phyloP scores from a whole-genome alignment of 78 protist genomes.

The Bodo saltans region DNA sequence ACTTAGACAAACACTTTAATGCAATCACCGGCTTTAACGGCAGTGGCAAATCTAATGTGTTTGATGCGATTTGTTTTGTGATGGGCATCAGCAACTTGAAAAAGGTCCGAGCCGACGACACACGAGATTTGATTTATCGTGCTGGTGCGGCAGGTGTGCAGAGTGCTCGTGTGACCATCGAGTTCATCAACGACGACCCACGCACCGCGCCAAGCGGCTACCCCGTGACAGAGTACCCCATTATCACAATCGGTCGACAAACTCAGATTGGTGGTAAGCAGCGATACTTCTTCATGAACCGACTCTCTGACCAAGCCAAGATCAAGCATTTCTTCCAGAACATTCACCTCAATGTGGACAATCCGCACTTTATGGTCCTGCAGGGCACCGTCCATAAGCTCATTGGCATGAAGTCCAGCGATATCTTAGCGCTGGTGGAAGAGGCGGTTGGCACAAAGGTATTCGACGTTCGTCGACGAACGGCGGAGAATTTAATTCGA shows the following conservation, averaged over 20 bases:
- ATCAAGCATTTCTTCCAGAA: conserved; percentile 93
- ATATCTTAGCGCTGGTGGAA: conserved; percentile 92
- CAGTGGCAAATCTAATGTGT: conserved; percentile 96
- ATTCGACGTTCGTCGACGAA: conserved; percentile 86
- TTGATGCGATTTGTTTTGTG: conserved; percentile 98
- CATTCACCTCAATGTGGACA: conserved; percentile 97
- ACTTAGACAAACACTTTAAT: conserved; percentile 92
- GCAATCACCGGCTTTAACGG: conserved; percentile 98
- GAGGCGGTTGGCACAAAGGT: conserved; percentile 99
- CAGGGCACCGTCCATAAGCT: conserved; percentile 98
- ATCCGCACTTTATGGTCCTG: conserved; percentile 99
- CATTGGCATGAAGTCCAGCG: conserved; percentile 96
- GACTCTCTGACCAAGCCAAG: conserved; percentile 39
- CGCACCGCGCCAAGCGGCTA: conserved; percentile 86
- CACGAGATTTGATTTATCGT: conserved; percentile 93
- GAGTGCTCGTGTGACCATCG: conserved; percentile 91
- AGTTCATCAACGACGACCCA: conserved; percentile 86
- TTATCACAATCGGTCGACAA: conserved; percentile 91
- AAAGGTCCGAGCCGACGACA: conserved; percentile 87
- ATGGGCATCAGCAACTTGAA: conserved; percentile 91
- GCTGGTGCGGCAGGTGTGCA: conserved; percentile 96
- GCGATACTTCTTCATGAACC: conserved; percentile 85
- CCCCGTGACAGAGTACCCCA: conserved; percentile 46
- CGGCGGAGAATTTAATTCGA: conserved; percentile 73
- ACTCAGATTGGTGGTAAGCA: conserved; percentile 88